Percentiles rank a stretch among this genome's conserved stretches.
Evolutionary conservation across 148 eudicot species (phyloP).

Genomic region (Rhododendron ferrugineum): DNA sequence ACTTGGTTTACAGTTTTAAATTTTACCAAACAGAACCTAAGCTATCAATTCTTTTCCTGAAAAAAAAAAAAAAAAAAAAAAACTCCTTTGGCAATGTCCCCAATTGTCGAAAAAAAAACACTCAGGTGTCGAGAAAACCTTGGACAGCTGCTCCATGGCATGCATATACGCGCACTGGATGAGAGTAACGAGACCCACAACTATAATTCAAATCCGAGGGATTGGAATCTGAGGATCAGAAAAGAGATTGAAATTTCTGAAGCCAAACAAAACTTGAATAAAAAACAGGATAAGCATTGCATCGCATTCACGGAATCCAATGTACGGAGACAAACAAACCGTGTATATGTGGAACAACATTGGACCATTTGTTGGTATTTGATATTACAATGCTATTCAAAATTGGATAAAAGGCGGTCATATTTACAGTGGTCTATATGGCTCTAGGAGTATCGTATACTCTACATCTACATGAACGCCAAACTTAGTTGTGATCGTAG

Average conservation of each 20-base stretch:
- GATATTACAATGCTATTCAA: constrained; percentile 1
- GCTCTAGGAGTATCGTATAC: not conserved
- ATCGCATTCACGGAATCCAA: not conserved
- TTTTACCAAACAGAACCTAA: not conserved
- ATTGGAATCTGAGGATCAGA: not conserved
- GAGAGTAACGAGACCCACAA: not conserved
- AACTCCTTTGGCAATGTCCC: not conserved
- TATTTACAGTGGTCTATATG: constrained; percentile 3
- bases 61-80: too few relatives aligned
- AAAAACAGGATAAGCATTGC: not conserved
- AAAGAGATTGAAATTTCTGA: not conserved
- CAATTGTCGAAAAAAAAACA: not conserved
- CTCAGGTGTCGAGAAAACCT: not conserved
- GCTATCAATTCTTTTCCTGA: not conserved
- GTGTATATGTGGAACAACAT: not conserved
- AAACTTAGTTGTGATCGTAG: not conserved
- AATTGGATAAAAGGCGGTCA: not conserved
- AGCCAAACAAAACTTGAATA: too few relatives aligned
- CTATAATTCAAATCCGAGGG: not conserved
- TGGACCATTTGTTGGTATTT: not conserved
- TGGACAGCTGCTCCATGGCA: not conserved
- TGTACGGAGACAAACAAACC: not conserved
- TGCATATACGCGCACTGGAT: not conserved
- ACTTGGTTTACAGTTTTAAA: not conserved
- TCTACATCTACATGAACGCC: not conserved